Evolutionary conservation across 2,329 filamentous ascomycete species (phyloP).

Genomic region (Fusarium floridanum): DNA sequence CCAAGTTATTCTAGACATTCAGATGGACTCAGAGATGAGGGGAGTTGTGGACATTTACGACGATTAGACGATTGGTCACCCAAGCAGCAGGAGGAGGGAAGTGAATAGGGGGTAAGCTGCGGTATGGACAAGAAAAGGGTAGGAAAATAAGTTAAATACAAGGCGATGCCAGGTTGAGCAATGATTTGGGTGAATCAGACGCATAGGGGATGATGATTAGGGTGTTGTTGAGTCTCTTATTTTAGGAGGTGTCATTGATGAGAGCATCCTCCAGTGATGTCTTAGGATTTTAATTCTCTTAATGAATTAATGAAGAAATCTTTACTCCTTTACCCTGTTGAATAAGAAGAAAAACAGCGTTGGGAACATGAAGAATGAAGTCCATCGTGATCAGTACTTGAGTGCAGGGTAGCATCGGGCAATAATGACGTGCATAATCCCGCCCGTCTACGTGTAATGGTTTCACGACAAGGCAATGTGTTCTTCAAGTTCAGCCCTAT

Average conservation of each 20-base stretch:
- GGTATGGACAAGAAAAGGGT: not conserved
- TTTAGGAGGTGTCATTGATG: not conserved
- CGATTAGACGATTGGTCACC: conserved; percentile 42
- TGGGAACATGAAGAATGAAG: not conserved
- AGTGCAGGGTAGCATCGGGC: not conserved
- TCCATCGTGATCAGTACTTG: not conserved
- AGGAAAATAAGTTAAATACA: not conserved
- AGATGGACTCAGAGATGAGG: conserved; percentile 25
- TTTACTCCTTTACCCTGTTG: not conserved
- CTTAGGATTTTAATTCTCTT: not conserved
- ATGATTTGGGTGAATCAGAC: not conserved
- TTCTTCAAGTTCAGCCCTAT: not conserved
- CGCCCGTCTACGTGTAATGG: not conserved
- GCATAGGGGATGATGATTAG: not conserved
- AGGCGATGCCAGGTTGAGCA: not conserved
- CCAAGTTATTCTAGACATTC: conserved; percentile 39
- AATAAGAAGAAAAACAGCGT: not conserved
- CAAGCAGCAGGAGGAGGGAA: conserved; percentile 12
- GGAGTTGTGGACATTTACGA: conserved; percentile 36
- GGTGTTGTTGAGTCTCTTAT: not conserved
- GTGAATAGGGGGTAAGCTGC: not conserved
- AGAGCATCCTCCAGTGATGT: not conserved
- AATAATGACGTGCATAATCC: not conserved
- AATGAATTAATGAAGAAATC: not conserved
- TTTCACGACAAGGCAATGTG: not conserved